phyloP scores from a whole-genome alignment of 108 stramenopile species.

The Cyclostephanos invisitatus region DNA sequence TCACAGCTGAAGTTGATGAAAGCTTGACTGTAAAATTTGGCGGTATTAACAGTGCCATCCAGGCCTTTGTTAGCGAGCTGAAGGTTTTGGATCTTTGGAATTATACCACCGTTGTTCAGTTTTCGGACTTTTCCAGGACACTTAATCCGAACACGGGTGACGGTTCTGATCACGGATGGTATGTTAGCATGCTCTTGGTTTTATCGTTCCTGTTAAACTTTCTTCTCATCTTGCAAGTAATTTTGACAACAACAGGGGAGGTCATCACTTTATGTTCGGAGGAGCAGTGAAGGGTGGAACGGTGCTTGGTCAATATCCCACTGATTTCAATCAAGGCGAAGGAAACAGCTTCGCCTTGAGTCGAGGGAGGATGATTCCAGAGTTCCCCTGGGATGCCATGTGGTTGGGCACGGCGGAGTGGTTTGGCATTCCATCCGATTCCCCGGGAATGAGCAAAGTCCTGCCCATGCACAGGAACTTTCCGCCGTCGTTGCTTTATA shows the following conservation, averaged over 20 bases:
- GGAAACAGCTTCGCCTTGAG: slow-evolving; percentile 50
- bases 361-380: slow-evolving; percentile 73
- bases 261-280: slow-evolving; percentile 55
- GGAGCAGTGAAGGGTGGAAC: slow-evolving; percentile 60
- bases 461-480: slow-evolving; percentile 52
- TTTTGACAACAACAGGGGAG: slow-evolving; percentile 21
- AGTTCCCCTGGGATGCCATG: slow-evolving; percentile 69
- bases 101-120: slow-evolving; percentile 48
- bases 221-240: slow-evolving; percentile 9
- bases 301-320: slow-evolving; percentile 61
- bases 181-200: slow-evolving; percentile 14
- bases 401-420: slow-evolving; percentile 60
- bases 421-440: slow-evolving; percentile 33
- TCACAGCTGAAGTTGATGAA: not conserved
- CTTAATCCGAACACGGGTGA: slow-evolving; percentile 72
- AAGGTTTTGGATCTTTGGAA: slow-evolving; percentile 58
- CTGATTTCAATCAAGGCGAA: slow-evolving; percentile 41
- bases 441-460: slow-evolving; percentile 30
- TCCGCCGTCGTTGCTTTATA: slow-evolving; percentile 5
- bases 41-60: slow-evolving; percentile 45
- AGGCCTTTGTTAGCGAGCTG: slow-evolving; percentile 55
- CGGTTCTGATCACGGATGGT: slow-evolving; percentile 79
- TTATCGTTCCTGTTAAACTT: slow-evolving; percentile 12
- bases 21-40: not conserved
- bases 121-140: slow-evolving; percentile 73